Percentiles rank a stretch among this genome's conserved stretches.
phyloP scores from a whole-genome alignment of 2,329 filamentous ascomycete genomes.

The Colletotrichum phormii region DNA sequence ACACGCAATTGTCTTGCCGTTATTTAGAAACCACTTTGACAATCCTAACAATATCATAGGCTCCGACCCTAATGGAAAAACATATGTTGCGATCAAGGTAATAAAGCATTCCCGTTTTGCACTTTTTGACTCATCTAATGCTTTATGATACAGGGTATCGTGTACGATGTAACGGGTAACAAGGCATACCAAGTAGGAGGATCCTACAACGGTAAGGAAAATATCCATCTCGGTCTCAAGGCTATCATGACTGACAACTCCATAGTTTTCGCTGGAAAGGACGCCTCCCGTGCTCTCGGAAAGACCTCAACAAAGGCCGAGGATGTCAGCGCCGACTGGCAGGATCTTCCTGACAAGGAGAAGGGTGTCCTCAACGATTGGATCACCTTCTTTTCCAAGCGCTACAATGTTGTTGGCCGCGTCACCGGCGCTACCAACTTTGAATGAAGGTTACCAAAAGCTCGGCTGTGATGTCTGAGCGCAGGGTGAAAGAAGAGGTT shows the following conservation, averaged over 20 bases:
- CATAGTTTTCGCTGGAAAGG: conserved; percentile 93
- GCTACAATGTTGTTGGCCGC: conserved; percentile 88
- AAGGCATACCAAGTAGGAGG: conserved; percentile 85
- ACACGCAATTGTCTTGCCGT: not conserved
- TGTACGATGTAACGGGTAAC: conserved; percentile 95
- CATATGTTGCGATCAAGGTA: conserved; percentile 78
- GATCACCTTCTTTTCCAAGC: conserved; percentile 95
- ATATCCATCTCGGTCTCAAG: not conserved
- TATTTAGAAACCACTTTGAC: not conserved
- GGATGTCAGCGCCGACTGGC: conserved; percentile 86
- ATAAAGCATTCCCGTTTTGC: not conserved
- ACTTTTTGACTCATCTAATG: not conserved
- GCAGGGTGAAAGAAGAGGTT: not conserved
- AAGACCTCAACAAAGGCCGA: conserved; percentile 87
- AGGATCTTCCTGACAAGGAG: conserved; percentile 85
- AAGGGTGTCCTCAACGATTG: conserved; percentile 89
- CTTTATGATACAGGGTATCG: conserved; percentile 73
- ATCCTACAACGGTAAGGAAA: conserved; percentile 81
- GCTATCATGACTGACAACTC: not conserved
- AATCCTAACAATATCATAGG: conserved; percentile 12
- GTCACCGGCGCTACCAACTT: conserved; percentile 71
- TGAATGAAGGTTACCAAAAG: conserved; percentile 22
- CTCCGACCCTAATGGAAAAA: conserved; percentile 34
- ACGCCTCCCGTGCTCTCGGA: conserved; percentile 91
- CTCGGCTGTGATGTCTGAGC: not conserved